Conservation (phyloP, 2,329 filamentous ascomycete genomes). For the Neofusicoccum laricinum region DNA sequence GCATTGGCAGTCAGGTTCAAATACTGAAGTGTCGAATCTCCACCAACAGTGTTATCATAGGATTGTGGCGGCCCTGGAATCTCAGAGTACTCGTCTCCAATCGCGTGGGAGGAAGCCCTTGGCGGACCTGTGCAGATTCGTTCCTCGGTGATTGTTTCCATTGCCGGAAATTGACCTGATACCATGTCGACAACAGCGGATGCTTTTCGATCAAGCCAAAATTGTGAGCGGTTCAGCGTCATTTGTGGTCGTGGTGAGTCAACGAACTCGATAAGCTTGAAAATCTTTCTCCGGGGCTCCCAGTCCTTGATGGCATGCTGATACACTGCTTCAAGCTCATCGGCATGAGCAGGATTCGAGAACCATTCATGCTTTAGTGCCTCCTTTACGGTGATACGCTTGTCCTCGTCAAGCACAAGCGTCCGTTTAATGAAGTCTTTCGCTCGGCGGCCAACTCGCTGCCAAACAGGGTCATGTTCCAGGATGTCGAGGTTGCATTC, state of each 20-base stretch:
- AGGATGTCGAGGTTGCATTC: slow-evolving; percentile 45
- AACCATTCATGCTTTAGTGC: slow-evolving; percentile 58
- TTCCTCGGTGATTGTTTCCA: not conserved
- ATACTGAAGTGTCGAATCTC: not conserved
- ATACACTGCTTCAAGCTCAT: slow-evolving; percentile 51
- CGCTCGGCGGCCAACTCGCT: slow-evolving; percentile 40
- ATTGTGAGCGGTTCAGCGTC: not conserved
- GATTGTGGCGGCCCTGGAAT: not conserved
- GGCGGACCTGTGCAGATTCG: not conserved
- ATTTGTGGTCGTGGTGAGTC: not conserved
- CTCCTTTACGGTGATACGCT: slow-evolving; percentile 52
- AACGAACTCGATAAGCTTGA: slow-evolving; percentile 28
- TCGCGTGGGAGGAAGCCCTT: not conserved
- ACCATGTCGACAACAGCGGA: not conserved
- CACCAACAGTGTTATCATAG: not conserved
- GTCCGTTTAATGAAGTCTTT: slow-evolving; percentile 55
- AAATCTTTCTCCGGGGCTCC: slow-evolving; percentile 40
- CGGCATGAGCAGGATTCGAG: slow-evolving; percentile 38
- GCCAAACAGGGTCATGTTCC: slow-evolving; percentile 43
- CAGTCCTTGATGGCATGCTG: slow-evolving; percentile 48
- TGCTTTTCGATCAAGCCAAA: not conserved
- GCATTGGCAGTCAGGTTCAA: not conserved
- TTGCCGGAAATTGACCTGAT: not conserved
- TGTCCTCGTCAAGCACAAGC: slow-evolving; percentile 48
- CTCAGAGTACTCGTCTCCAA: not conserved